Evolutionary conservation across 2,329 filamentous ascomycete species (phyloP), one percentile per base, ranked within the genome.

Genomic region (Thermomyces lanuginosus): DNA sequence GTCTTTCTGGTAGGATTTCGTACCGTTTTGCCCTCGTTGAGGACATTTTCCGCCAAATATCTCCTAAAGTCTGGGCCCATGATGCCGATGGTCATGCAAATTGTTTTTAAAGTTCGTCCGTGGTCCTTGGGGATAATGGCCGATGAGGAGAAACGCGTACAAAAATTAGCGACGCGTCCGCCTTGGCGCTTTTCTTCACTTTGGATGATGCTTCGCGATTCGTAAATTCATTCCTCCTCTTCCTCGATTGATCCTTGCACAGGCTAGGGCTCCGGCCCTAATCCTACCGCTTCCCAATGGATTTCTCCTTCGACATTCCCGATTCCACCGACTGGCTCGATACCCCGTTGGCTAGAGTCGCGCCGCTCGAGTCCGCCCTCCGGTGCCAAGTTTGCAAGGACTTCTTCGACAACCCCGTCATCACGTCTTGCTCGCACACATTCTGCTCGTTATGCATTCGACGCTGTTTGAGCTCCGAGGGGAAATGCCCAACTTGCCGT

Each of bases 351-450:
- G 45, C 48, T 8, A 37, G 48, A 17, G 46, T 61, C 21, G 47
- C 52, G 30, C 53, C 52, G 24, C 44, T 98, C 36, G 89, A 98
- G 45, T 73, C 77, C 33, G 73, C 83, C 3, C 64, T 98, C 11
- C 80, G 89, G 41, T 98, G 89, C 55, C 81, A 95, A 53, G 79
- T 98, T 33, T 98, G 89, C 69, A 95, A 95, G 50, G 91, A 98
- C 52, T 92, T 95, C 55, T 95, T 80, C 59, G 72, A 72, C 34
- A 92, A 83, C 26, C 89, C 89, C 0, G 89, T 98, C 69, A 76
- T 93, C 36, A 98, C 89, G 1, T 79, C 80, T 1, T 98, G 89
- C 57, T 78, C 72, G 28, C 89, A 98, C 49, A 95, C 89, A 0
- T 98, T 98, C 47, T 98, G 89, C 62, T 93, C 86, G 5, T 60